Percentiles rank a stretch among this genome's conserved stretches.
phyloP scores from a whole-genome alignment of 768 basidiomycete species.

The Sarcodon aspratus region DNA sequence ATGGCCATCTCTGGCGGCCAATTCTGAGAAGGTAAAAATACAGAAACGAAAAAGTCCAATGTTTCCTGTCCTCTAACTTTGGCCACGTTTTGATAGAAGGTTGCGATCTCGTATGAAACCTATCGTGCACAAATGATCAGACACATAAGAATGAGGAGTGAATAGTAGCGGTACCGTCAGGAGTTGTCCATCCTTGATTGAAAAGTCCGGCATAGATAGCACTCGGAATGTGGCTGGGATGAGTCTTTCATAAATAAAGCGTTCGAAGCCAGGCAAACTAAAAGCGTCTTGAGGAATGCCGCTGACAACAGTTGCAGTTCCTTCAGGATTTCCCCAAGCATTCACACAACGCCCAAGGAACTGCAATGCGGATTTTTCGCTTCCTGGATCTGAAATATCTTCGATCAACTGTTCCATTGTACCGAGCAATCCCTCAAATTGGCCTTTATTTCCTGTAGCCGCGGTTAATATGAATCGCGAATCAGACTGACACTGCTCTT shows the following conservation, averaged over 20 bases:
- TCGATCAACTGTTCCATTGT: constrained; percentile 63
- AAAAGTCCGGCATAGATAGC: constrained; percentile 69
- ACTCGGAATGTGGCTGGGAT: constrained; percentile 78
- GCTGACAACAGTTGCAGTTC: constrained; percentile 10
- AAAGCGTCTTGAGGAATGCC: constrained; percentile 16
- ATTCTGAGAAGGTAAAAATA: constrained; percentile 80
- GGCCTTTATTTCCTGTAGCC: constrained; percentile 43
- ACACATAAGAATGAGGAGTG: not conserved
- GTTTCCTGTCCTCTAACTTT: constrained; percentile 76
- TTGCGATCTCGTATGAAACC: constrained; percentile 86
- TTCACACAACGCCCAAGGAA: constrained; percentile 64
- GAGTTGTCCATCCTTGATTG: constrained; percentile 81
- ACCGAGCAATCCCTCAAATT: constrained; percentile 66
- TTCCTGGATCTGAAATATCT: constrained; percentile 62
- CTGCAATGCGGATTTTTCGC: constrained; percentile 70
- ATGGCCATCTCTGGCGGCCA: constrained; percentile 72
- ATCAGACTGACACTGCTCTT: constrained; percentile 14
- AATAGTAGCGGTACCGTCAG: constrained; percentile 46
- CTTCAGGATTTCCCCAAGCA: constrained; percentile 49
- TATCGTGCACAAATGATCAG: constrained; percentile 17
- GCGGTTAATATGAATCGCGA: constrained; percentile 15
- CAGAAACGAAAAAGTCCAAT: constrained; percentile 63
- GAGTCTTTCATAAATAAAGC: constrained; percentile 80
- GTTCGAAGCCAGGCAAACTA: constrained; percentile 80
- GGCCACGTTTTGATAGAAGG: constrained; percentile 68